phyloP scores from a whole-genome alignment of 208 protist species.

The Endotrypanum monterogeii region DNA sequence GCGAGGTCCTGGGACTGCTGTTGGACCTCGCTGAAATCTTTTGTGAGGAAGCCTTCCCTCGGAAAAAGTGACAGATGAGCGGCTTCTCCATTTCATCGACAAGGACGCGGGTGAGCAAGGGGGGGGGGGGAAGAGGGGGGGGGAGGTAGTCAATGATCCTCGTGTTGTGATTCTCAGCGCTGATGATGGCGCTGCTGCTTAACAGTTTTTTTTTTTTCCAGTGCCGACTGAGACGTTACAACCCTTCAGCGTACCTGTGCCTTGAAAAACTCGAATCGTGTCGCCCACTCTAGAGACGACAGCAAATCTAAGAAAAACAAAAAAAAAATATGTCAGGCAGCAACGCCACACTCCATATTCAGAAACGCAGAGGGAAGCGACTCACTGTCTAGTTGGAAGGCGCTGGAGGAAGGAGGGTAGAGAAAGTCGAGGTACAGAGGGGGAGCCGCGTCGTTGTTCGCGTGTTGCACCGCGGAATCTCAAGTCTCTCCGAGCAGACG shows the following conservation, averaged over 20 bases:
- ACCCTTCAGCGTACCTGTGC: conserved; percentile 1
- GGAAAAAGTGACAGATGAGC: conserved; percentile 35
- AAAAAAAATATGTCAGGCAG: neutral
- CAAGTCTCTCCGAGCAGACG: no score
- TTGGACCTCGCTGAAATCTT: neutral
- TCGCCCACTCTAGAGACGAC: neutral
- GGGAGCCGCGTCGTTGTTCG: no score
- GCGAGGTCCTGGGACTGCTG: neutral
- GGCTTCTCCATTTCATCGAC: conserved; percentile 26
- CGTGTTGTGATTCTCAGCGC: neutral
- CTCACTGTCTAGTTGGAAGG: neutral
- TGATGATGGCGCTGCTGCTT: no score
- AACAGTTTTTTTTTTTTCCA: no score
- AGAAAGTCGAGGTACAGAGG: neutral
- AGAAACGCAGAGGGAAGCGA: neutral
- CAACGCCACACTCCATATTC: neutral
- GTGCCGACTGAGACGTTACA: neutral
- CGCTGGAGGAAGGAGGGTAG: neutral
- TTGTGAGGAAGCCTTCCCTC: neutral
- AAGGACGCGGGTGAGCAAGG: neutral
- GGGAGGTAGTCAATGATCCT: neutral
- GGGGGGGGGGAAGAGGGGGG: neutral
- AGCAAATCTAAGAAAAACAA: neutral
- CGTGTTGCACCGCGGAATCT: no score
- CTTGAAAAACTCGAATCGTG: neutral